Base-by-base conservation (phyloP, 2,329 filamentous ascomycete genomes). In the Monosporascus sp. region DNA sequence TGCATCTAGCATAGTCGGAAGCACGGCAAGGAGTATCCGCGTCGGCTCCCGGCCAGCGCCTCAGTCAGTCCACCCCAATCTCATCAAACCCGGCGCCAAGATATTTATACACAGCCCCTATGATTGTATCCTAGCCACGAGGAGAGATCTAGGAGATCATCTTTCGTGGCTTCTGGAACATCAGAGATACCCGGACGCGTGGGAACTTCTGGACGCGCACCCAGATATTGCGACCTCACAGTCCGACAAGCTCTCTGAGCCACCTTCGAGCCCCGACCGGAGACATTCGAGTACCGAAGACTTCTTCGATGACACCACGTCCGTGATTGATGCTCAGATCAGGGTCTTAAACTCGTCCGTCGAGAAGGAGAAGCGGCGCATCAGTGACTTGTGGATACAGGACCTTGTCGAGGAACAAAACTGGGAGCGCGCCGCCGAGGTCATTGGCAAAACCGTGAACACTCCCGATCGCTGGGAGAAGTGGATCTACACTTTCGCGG, bases 91-190 rank as follows among this genome's bases (percentile, higher is more conserved):
- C 49, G 79, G 81, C 2, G 70, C 79, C 62, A 69, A 97, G 65
- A 88, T 99, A 17, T 97, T 97, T 67, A 90, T 99, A 41, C 91
- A 96, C 64, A 97, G 91, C 62, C 94, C 94, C 0, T 99, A 95
- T 66, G 94, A 99, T 70, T 97, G 92, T 63, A 87, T 97, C n/a
- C 75, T 97, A 51, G 90, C 90, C 1, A 90, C 94, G 2, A 92
- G 92, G 67, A 81, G 94, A 60, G 92, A 96, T 64, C 77, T 96
- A 17, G 77, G 84, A 3, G 94, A 99, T 70, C 91, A 96, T 64
- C 75, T 97, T 22, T 76, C 79, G 7, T 99, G 93, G 93, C 77
- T 97, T 15, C 68, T 96, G 27, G 88, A 93, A 54, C 89, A 87
- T 56, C 81, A 89, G 50, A 85, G 87, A 57, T 96, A 93, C 65